A percentile compares a stretch with the other conserved stretches of the same genome.
These are phyloP conservation scores for Thecaphora thlaspeos DNA, from an alignment of 1,284 basidiomycete genomes.

Conservation along the genomic window DNA sequence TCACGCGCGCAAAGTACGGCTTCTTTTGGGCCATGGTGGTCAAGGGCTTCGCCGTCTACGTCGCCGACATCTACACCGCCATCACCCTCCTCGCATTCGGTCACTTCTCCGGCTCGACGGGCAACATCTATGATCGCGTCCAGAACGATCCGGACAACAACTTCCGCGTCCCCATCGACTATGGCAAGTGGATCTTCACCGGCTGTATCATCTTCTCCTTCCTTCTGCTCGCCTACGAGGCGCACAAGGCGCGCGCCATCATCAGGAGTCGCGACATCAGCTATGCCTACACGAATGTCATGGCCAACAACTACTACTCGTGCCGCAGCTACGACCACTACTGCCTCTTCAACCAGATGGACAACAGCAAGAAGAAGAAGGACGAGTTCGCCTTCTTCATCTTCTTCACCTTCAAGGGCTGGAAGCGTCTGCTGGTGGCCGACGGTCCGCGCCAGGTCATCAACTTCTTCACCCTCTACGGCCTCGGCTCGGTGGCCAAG, in stretches of 20 bases:
- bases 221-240: conserved; percentile 86
- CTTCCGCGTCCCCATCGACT: conserved; percentile 80
- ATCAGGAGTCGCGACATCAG: conserved; percentile 92
- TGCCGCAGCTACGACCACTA: conserved; percentile 91
- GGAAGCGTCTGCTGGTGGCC: conserved; percentile 89
- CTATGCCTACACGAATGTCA: conserved; percentile 68
- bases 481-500: conserved; percentile 78
- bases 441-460: conserved; percentile 98
- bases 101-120: conserved; percentile 79
- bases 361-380: conserved; percentile 88
- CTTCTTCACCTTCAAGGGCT: conserved; percentile 97
- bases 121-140: conserved; percentile 70
- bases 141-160: conserved; percentile 66
- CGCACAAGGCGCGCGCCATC: conserved; percentile 86
- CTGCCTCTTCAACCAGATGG: conserved; percentile 96
- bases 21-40: conserved; percentile 87
- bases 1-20: conserved; percentile 84
- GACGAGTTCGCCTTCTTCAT: conserved; percentile 98
- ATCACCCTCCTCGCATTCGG: conserved; percentile 91
- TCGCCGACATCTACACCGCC: conserved; percentile 96
- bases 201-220: conserved; percentile 98
- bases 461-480: conserved; percentile 89
- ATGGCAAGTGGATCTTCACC: conserved; percentile 94
- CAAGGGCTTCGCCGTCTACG: conserved; percentile 92
- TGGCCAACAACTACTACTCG: conserved; percentile 73